Evolutionary conservation across 2,329 filamentous ascomycete species (phyloP).

Genomic region (Pseudogymnoascus sp.): DNA sequence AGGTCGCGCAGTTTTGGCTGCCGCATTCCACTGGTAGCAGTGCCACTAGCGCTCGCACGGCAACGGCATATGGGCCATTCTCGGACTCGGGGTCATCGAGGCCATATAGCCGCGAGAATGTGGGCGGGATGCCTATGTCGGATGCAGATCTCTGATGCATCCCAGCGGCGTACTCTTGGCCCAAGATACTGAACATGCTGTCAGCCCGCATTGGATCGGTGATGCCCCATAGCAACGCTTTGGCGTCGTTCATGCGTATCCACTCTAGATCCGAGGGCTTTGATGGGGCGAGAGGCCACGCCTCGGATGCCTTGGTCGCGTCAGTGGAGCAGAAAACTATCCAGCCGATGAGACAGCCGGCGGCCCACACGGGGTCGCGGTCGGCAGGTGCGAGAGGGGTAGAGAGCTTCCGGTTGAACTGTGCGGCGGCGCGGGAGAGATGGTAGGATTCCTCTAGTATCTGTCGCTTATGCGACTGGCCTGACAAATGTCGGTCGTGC

Average conservation of each 20-base stretch:
- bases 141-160: slow-evolving; percentile 4
- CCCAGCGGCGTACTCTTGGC: background rate
- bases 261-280: slow-evolving; percentile 44
- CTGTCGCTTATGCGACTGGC: slow-evolving; percentile 17
- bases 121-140: slow-evolving; percentile 10
- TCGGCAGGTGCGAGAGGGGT: slow-evolving; percentile 30
- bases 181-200: slow-evolving; percentile 35
- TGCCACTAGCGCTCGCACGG: slow-evolving; percentile 10
- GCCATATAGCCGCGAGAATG: slow-evolving; percentile 15
- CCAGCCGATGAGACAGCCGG: slow-evolving; percentile 39
- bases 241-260: slow-evolving; percentile 49
- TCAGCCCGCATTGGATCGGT: slow-evolving; percentile 40
- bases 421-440: slow-evolving; percentile 38
- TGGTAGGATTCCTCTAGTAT: slow-evolving; percentile 36
- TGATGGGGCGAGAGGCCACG: slow-evolving; percentile 47
- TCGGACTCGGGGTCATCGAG: slow-evolving; percentile 8
- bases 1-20: slow-evolving; percentile 36
- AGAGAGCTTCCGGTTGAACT: slow-evolving; percentile 40
- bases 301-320: slow-evolving; percentile 33
- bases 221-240: slow-evolving; percentile 45
- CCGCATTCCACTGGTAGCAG: slow-evolving; percentile 19
- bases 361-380: slow-evolving; percentile 41
- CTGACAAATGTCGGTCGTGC: slow-evolving; percentile 40
- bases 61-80: slow-evolving; percentile 16
- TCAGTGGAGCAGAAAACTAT: slow-evolving; percentile 39